Percentiles rank a stretch among this genome's conserved stretches.
Evolutionary conservation across 306 rosid genomes (phyloP).

Genomic region (Vigna mungo): DNA sequence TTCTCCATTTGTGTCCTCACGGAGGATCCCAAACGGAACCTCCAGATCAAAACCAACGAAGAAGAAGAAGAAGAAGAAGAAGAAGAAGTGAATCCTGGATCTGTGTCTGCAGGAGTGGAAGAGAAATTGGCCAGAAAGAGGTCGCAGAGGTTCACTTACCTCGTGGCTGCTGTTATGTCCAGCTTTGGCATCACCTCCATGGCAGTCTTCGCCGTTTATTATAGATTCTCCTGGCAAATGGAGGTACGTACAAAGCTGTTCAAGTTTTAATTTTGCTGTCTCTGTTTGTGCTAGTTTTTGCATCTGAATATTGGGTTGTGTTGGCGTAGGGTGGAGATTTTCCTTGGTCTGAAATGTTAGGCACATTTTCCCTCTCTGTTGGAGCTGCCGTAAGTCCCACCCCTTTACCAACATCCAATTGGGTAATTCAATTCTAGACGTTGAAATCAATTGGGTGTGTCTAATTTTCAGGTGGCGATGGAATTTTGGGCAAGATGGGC

Average conservation of each 20-base stretch:
- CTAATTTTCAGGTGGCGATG: slow-evolving; percentile 51
- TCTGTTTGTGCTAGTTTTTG: neutral
- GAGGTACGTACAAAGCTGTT: slow-evolving; percentile 50
- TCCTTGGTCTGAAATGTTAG: slow-evolving; percentile 73
- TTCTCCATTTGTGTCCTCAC: slow-evolving; percentile 67
- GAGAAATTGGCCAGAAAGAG: slow-evolving; percentile 68
- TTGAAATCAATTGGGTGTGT: slow-evolving; percentile 25
- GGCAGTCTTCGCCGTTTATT: slow-evolving; percentile 89
- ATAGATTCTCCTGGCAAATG: slow-evolving; percentile 92
- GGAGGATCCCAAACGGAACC: slow-evolving; percentile 60
- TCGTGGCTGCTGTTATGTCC: slow-evolving; percentile 87
- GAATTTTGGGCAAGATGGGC: slow-evolving; percentile 66
- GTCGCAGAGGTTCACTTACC: slow-evolving; percentile 83
- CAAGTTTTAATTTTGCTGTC: neutral
- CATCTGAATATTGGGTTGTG: neutral
- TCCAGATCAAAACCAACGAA: slow-evolving; percentile 40
- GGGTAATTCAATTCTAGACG: neutral
- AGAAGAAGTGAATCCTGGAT: slow-evolving; percentile 39
- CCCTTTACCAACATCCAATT: slow-evolving; percentile 10
- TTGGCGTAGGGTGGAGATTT: slow-evolving; percentile 46
- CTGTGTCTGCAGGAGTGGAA: slow-evolving; percentile 50
- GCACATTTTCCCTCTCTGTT: slow-evolving; percentile 90
- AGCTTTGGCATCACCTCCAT: slow-evolving; percentile 88
- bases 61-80: slow-evolving; percentile 29
- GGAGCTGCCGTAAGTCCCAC: slow-evolving; percentile 73